phyloP scores from a whole-genome alignment of 2,329 filamentous ascomycete genomes.

The Tolypocladium ovalisporum region DNA sequence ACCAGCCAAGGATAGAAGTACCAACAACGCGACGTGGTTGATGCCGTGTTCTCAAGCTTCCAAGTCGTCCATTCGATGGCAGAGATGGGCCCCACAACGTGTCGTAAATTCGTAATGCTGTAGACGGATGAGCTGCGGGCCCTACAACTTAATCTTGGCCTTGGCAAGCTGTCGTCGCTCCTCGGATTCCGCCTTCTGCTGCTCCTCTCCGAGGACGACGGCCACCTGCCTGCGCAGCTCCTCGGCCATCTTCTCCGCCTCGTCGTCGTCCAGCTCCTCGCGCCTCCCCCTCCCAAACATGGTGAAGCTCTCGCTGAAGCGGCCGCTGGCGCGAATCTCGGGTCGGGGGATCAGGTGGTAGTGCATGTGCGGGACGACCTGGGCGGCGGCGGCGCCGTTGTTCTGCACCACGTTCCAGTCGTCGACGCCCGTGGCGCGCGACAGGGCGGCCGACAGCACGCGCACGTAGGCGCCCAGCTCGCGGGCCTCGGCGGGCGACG shows the following conservation, averaged over 20 bases:
- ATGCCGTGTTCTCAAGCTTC: background rate
- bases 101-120: background rate
- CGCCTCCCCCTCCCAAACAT: conserved; percentile 71
- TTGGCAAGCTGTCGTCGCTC: conserved; percentile 4
- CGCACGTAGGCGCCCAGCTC: conserved; percentile 61
- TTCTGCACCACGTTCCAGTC: conserved; percentile 99
- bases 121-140: background rate
- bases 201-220: conserved; percentile 33
- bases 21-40: background rate
- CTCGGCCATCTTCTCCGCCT: conserved; percentile 49
- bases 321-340: conserved; percentile 44
- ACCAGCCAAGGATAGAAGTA: too few species aligned
- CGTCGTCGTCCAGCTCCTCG: conserved; percentile 67
- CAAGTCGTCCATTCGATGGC: background rate
- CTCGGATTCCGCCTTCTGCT: conserved; percentile 11
- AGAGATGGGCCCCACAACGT: background rate
- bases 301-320: conserved; percentile 56
- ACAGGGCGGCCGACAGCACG: conserved; percentile 60
- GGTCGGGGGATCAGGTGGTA: conserved; percentile 90
- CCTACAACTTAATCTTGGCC: conserved; percentile 24
- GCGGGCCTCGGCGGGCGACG: conserved; percentile 49
- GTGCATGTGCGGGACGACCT: conserved; percentile 88
- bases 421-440: conserved; percentile 54
- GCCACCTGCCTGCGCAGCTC: conserved; percentile 39
- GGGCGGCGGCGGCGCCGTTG: conserved; percentile 79